Base-by-base conservation (phyloP, 495 filamentous ascomycete species). In the Neurospora terricola region DNA sequence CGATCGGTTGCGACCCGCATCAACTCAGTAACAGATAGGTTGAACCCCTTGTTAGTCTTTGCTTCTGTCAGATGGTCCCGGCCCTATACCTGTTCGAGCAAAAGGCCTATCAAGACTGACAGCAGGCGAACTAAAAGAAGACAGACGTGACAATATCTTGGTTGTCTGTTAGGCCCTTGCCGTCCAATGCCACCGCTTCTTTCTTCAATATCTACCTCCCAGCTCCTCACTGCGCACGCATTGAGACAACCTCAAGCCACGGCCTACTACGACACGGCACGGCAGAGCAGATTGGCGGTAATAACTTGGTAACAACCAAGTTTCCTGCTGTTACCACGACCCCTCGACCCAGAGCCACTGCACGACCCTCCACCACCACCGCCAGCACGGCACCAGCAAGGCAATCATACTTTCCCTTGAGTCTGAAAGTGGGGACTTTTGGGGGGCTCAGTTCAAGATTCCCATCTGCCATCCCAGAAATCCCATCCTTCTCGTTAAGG, bases 401-500 rank as follows among this genome's bases (percentile, higher is more conserved):
- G 54, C 54, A 66, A 30, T 2, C 27, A 34, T 34, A 34, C 42
- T 12, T 69, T 18, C 30, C 30, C 2, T 3, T 39, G 72, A 30
- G 37, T 38, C 42, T 71, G 70, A 54, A 30, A 23, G 72, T 37
- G 72, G 69, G 72, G 48, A 66, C 54, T 62, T 62, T 23, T 34
- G 12, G 54, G 14, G 23, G 7, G 14, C 54, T 66, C 54, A 18
- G 37, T 23, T 43, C 38, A n/a, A 74, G 70, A 74, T 74, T 74
- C 73, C 73, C 73, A 74, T 74, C 39, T 36, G 36, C 38, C 38
- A 38, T 34, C 59, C 54, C 59, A 70, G 74, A 77, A 80, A 78
- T 79, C 78, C 78, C 78, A 80, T 80, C 72, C 72, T 77, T 77
- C 73, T 77, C 74, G 77, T 71, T 70, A 72, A 71, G 75, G 68